Percentiles rank a stretch among this genome's conserved stretches.
Conservation (phyloP, 1,284 basidiomycete species). For the Apiotrichum porosum region DNA sequence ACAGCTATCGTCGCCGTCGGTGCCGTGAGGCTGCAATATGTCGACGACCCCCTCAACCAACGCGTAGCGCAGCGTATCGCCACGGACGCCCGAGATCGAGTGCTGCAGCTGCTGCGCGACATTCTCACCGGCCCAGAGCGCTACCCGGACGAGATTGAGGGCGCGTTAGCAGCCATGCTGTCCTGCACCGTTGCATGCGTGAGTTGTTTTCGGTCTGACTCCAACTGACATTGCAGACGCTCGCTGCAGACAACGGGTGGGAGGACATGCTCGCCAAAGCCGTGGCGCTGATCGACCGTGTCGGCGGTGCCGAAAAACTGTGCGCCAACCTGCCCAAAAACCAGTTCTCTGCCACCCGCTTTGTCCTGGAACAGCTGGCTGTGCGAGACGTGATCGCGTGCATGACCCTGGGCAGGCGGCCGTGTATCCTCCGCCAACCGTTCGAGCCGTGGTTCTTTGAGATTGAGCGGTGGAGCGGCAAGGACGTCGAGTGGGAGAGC, state of each 20-base stretch:
- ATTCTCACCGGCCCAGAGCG: constrained; percentile 19
- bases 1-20: constrained; percentile 39
- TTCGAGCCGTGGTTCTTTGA: constrained; percentile 46
- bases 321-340: constrained; percentile 26
- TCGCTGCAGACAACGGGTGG: constrained; percentile 44
- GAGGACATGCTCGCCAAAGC: constrained; percentile 38
- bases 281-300: constrained; percentile 30
- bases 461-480: constrained; percentile 33
- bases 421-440: constrained; percentile 33
- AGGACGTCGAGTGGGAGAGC: constrained; percentile 41
- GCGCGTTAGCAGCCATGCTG: constrained; percentile 36
- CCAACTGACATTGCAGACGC: constrained; percentile 17
- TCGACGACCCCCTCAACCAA: constrained; percentile 27
- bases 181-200: constrained; percentile 39
- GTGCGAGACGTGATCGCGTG: constrained; percentile 44
- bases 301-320: constrained; percentile 38
- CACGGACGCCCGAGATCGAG: constrained; percentile 22
- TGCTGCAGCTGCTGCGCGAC: constrained; percentile 21
- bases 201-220: constrained; percentile 4
- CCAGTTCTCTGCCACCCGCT: constrained; percentile 30
- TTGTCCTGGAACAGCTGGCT: constrained; percentile 44
- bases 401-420: constrained; percentile 40
- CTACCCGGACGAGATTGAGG: constrained; percentile 30
- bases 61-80: constrained; percentile 26
- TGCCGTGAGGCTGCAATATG: constrained; percentile 36